phyloP scores from a whole-genome alignment of 805 yeast genomes.

The Lipomyces spencermartinsiae region DNA sequence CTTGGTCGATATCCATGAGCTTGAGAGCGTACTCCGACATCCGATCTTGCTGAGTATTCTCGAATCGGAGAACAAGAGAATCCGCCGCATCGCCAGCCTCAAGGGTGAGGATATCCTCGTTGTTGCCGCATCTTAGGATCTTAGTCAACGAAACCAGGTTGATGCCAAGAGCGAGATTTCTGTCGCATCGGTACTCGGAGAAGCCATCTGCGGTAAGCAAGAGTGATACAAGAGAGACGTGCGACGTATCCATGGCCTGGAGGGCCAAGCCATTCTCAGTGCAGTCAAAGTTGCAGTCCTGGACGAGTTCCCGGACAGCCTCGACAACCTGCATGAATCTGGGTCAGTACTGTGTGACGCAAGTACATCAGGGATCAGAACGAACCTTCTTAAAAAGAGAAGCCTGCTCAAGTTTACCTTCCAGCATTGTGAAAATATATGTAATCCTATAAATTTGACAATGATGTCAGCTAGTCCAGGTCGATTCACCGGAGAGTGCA shows the following conservation, averaged over 20 bases:
- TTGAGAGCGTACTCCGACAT: conserved; percentile 90
- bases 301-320: conserved; percentile 92
- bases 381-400: conserved; percentile 78
- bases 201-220: conserved; percentile 88
- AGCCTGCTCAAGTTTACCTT: conserved; percentile 95
- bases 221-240: conserved; percentile 88
- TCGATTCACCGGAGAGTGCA: not conserved
- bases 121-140: conserved; percentile 88
- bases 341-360: conserved; percentile 13
- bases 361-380: conserved; percentile 27
- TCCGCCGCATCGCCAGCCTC: conserved; percentile 91
- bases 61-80: conserved; percentile 78
- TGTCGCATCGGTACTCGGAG: conserved; percentile 92
- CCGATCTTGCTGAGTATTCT: conserved; percentile 88
- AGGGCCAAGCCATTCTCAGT: conserved; percentile 93
- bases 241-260: conserved; percentile 97
- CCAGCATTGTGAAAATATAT: conserved; percentile 68
- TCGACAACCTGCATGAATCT: conserved; percentile 66
- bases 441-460: not conserved
- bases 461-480: conserved; percentile 1
- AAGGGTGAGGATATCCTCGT: conserved; percentile 83
- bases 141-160: conserved; percentile 87
- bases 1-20: conserved; percentile 96
- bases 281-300: conserved; percentile 95
- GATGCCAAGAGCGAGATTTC: conserved; percentile 88